Evolutionary conservation across 768 basidiomycete species (phyloP).

Genomic region (Suillus weaverae): DNA sequence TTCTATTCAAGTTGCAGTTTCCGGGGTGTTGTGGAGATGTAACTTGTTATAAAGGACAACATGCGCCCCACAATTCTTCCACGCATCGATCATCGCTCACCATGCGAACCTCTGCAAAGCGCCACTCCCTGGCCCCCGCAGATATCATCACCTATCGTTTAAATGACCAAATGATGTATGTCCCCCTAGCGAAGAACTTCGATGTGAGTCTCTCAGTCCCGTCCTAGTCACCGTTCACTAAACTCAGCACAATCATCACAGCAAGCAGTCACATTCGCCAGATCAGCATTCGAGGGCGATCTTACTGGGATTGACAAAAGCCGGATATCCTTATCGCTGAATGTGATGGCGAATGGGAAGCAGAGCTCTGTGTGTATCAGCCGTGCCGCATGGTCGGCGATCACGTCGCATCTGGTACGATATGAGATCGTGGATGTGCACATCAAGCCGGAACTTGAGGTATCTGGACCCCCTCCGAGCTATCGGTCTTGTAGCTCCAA

Average conservation of each 20-base stretch:
- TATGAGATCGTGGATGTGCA: conserved; percentile 51
- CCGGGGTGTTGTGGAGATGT: too few relatives aligned
- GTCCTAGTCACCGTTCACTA: neutral
- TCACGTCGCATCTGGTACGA: conserved; percentile 41
- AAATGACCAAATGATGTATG: conserved; percentile 47
- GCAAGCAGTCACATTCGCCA: conserved; percentile 52
- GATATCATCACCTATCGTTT: conserved; percentile 54
- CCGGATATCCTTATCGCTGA: conserved; percentile 45
- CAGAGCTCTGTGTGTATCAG: conserved; percentile 48
- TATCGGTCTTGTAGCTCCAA: conserved; percentile 26
- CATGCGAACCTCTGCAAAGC: neutral
- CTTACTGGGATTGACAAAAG: conserved; percentile 39
- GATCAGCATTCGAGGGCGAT: conserved; percentile 45
- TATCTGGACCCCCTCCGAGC: conserved; percentile 37
- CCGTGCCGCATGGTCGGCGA: conserved; percentile 48
- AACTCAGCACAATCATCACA: conserved; percentile 16
- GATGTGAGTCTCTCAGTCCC: conserved; percentile 33
- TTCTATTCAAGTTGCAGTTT: too few relatives aligned
- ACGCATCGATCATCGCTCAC: neutral
- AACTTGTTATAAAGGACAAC: too few relatives aligned
- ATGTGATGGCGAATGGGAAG: conserved; percentile 32
- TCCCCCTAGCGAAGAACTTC: conserved; percentile 44
- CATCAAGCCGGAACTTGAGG: conserved; percentile 35
- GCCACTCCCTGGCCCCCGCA: conserved; percentile 28
- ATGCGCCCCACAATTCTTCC: neutral